Conservation (phyloP, 1,284 basidiomycete species). For the Peniophora sp. region DNA sequence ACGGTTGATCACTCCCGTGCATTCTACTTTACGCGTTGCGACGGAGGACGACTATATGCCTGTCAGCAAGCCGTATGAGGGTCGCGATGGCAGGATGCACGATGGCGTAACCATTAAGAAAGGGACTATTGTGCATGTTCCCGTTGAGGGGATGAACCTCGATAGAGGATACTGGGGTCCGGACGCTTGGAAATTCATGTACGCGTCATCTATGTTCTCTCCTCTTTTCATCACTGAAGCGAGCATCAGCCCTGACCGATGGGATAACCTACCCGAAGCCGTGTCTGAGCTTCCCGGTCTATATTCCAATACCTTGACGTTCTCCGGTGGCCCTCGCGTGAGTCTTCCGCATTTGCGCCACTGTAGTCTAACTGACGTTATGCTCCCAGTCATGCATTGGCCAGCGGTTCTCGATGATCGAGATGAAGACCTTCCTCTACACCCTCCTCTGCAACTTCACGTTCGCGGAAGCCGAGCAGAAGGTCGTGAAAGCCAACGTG, state of each 20-base stretch:
- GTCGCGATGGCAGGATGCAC: slow-evolving; percentile 11
- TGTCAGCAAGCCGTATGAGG: slow-evolving; percentile 53
- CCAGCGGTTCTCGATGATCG: slow-evolving; percentile 68
- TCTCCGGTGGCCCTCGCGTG: slow-evolving; percentile 74
- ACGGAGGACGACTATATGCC: slow-evolving; percentile 70
- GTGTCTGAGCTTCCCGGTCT: slow-evolving; percentile 57
- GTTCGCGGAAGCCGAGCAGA: slow-evolving; percentile 47
- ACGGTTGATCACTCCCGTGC: slow-evolving; percentile 71
- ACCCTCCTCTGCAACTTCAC: slow-evolving; percentile 59
- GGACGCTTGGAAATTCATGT: slow-evolving; percentile 74
- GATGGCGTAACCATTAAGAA: slow-evolving; percentile 45
- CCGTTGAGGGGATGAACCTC: slow-evolving; percentile 70
- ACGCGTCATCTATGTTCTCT: slow-evolving; percentile 17
- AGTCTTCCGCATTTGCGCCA: slow-evolving; percentile 16
- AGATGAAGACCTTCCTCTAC: slow-evolving; percentile 71
- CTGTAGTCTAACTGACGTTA: not conserved
- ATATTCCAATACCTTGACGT: slow-evolving; percentile 62
- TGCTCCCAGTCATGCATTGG: slow-evolving; percentile 65
- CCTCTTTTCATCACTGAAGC: not conserved
- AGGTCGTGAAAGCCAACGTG: slow-evolving; percentile 65
- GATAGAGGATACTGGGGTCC: slow-evolving; percentile 70
- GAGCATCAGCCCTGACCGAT: slow-evolving; percentile 58
- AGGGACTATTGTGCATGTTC: slow-evolving; percentile 66
- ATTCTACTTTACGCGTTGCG: slow-evolving; percentile 71
- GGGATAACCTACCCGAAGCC: slow-evolving; percentile 64